Evolutionary conservation across 345 rosid genomes (phyloP), one percentile per base, ranked within the genome.

Genomic region (Eucalyptus paniculata): DNA sequence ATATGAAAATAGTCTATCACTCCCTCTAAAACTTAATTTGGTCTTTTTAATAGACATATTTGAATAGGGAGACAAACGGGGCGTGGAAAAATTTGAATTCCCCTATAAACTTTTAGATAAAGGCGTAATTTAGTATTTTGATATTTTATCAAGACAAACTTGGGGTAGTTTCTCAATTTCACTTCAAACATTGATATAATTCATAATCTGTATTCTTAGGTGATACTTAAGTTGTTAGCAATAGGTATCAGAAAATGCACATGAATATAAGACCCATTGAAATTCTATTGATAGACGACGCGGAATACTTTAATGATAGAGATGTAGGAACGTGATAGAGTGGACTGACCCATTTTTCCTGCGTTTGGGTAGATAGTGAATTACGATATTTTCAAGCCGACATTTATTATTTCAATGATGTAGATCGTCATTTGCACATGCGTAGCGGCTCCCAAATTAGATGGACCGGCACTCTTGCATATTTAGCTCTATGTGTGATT

Each of bases 271-370:
- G 77, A n/a, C 5, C 10, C 37, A n/a, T 15, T 15, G 37, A 65
- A n/a, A 65, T 32, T 65, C 10, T n/a, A 15, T n/a, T 2, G 5
- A n/a, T 7, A 65, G 2, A 65, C 6, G 0, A n/a, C 9, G 8
- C 1, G 11, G 21, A 0, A 65, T 65, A 65, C 37, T 65, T 65
- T 65, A 15, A 65, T 1, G 5, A n/a, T n/a, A n/a, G 9, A n/a
- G 77, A 65, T n/a, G 11, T 4, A 8, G 18, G 37, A 65, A 65
- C 2, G 40, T 14, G 37, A 30, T 2, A 65, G 11, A 15, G 40
- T 8, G 37, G 77, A 65, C 6, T 1, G 6, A 65, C 21, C 37
- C 37, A 32, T 65, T 65, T 65, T 65, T 65, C 40, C 3, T 65
- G 2, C 6, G 2, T n/a, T 16, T 65, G 5, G 77, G 37, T 65